Percentiles rank a stretch among this genome's conserved stretches.
Evolutionary conservation across 2,329 filamentous ascomycete genomes (phyloP).

Genomic region (Phyllosticta citriasiana): DNA sequence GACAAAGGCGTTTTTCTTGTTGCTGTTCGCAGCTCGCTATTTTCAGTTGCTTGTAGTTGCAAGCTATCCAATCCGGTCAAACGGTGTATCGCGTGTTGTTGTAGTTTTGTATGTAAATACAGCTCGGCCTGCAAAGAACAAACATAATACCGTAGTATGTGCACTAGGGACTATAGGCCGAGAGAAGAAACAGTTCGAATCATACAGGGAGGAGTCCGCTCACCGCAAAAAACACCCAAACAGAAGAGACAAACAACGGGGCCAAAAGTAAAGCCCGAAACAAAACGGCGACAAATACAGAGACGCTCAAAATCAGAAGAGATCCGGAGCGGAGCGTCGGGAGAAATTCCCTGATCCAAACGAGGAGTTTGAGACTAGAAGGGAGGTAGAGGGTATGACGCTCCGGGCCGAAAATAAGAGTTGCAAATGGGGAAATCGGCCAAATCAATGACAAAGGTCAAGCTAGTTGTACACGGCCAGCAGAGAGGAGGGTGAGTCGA

Average conservation of each 20-base stretch:
- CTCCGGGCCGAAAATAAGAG: background rate
- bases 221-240: background rate
- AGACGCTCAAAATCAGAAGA: background rate
- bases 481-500: background rate
- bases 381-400: background rate
- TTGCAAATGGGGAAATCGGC: background rate
- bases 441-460: background rate
- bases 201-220: background rate
- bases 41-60: background rate
- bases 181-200: background rate
- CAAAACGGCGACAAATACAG: background rate
- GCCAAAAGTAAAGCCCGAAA: background rate
- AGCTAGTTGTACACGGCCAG: background rate
- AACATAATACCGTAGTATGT: background rate
- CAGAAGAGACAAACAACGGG: background rate
- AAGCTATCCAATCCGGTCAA: background rate
- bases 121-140: background rate
- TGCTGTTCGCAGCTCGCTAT: background rate
- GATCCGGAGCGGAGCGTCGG: background rate
- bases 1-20: background rate
- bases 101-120: background rate
- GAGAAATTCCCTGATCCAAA: background rate
- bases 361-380: background rate
- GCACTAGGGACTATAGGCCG: background rate
- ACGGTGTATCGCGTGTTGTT: background rate